phyloP scores from a whole-genome alignment of 192 early-diverging fungal species.

The Podila verticillata region DNA sequence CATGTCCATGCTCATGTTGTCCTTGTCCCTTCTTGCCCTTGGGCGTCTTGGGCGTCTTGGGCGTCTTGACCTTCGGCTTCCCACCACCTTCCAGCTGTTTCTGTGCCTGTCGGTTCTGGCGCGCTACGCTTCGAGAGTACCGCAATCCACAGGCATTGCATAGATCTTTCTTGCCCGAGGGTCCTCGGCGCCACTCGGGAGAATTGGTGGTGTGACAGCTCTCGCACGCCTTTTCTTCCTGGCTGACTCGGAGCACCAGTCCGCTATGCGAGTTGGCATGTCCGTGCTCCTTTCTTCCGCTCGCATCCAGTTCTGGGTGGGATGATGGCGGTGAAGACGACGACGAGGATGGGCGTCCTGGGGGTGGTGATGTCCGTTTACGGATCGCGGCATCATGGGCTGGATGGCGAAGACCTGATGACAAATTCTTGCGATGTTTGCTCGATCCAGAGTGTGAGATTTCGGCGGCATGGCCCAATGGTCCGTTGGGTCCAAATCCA shows the following conservation, averaged over 20 bases:
- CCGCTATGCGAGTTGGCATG: slow-evolving; percentile 10
- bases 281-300: not conserved
- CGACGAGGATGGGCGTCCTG: slow-evolving; percentile 10
- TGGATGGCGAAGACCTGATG: slow-evolving; percentile 30
- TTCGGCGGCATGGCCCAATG: slow-evolving; percentile 11
- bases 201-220: slow-evolving; percentile 61
- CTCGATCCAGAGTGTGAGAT: not conserved
- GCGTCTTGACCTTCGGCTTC: slow-evolving; percentile 15
- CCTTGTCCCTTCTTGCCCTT: slow-evolving; percentile 11
- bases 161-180: slow-evolving; percentile 64
- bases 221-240: slow-evolving; percentile 52
- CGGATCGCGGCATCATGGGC: slow-evolving; percentile 44
- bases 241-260: slow-evolving; percentile 17
- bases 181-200: slow-evolving; percentile 66
- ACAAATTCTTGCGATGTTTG: slow-evolving; percentile 17
- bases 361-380: slow-evolving; percentile 20
- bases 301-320: slow-evolving; percentile 9
- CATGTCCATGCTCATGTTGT: not conserved
- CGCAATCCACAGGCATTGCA: slow-evolving; percentile 69
- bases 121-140: slow-evolving; percentile 53
- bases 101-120: slow-evolving; percentile 52
- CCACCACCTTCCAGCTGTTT: slow-evolving; percentile 40
- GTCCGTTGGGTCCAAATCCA: not conserved
- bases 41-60: slow-evolving; percentile 18
- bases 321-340: slow-evolving; percentile 12